Conservation (phyloP, 2,329 filamentous ascomycete species). For the Pyricularia sp. region DNA sequence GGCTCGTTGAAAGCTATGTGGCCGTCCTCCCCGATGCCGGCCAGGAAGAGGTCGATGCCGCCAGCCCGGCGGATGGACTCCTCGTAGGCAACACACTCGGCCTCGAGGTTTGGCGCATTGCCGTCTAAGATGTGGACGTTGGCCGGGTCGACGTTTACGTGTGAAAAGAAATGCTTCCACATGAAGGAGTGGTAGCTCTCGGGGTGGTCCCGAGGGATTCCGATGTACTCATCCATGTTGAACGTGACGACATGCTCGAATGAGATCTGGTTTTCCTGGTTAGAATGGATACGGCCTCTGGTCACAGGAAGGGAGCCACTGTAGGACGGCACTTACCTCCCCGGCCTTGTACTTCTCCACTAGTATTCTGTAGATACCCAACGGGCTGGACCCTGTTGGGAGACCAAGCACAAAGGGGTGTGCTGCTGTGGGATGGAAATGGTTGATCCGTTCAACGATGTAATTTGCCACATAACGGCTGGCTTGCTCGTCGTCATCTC, state of each 20-base stretch:
- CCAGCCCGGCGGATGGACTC: conserved; percentile 57
- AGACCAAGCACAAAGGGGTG: conserved; percentile 65
- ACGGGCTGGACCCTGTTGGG: conserved; percentile 63
- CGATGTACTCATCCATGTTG: conserved; percentile 63
- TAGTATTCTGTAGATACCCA: conserved; percentile 59
- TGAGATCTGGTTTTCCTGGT: conserved; percentile 13
- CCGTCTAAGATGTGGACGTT: conserved; percentile 67
- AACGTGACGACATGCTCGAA: conserved; percentile 67
- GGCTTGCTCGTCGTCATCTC: conserved; percentile 51
- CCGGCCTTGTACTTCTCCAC: conserved; percentile 53
- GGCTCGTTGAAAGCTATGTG: conserved; percentile 81
- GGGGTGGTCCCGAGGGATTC: conserved; percentile 62
- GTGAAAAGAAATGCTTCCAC: conserved; percentile 74
- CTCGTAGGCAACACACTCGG: conserved; percentile 66
- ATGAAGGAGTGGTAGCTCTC: conserved; percentile 77
- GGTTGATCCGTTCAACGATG: conserved; percentile 62
- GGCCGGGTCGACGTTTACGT: conserved; percentile 58
- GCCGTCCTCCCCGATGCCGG: conserved; percentile 67
- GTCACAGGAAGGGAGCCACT: background rate
- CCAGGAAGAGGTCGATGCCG: conserved; percentile 69
- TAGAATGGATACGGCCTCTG: background rate
- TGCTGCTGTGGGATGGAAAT: conserved; percentile 52
- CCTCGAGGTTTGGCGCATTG: conserved; percentile 58
- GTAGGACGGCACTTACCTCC: conserved; percentile 18
- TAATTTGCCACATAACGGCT: conserved; percentile 64